Evolutionary conservation across 176 grass and related monocot genomes (phyloP), one percentile per base, ranked within the genome.

Genomic region (Puccinellia tenuiflora): DNA sequence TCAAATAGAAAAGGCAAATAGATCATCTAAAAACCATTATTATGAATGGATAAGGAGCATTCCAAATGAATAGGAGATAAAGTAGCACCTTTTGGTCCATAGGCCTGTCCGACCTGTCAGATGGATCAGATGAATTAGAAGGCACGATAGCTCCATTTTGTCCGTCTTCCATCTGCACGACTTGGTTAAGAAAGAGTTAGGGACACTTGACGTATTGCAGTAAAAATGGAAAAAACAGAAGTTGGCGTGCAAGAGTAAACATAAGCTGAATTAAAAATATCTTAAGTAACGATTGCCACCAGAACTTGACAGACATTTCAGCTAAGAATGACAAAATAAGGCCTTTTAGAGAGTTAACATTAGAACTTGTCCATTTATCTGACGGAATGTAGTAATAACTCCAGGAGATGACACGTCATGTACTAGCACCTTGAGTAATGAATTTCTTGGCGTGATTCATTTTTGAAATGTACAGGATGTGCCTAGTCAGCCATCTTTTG

Each of bases 91-190:
- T 94, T 81, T 91, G 92, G 72, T 94, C 88, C 86, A 60, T 77
- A 77, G 88, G 79, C 29, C 48, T 90, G 84, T 91, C 86, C 3
- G 91, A 88, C 81, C 84, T 90, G 38, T 90, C 86, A 73, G 92
- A 88, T n/a, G 64, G 90, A 81, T 94, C 92, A 76, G 86, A 89
- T 74, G 92, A 94, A 84, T 94, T 88, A 79, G 80, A 91, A 70
- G 84, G 71, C 69, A 86, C 75, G 54, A 84, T 50, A 43, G 80
- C 81, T 77, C 77, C 88, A 70, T 63, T 66, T 66, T 94, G 80
- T 47, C 84, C 80, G 73, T 89, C 80, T 85, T 93, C 89, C 80
- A 84, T 68, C 92, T 94, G 86, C 74, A 87, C 6, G 79, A 29
- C 14, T 86, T 79, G 68, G 40, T 75, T 79, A 16, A 55, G 25